Evolutionary conservation across 108 stramenopile species (phyloP).

Genomic region (Aurantiochytrium sp.): DNA sequence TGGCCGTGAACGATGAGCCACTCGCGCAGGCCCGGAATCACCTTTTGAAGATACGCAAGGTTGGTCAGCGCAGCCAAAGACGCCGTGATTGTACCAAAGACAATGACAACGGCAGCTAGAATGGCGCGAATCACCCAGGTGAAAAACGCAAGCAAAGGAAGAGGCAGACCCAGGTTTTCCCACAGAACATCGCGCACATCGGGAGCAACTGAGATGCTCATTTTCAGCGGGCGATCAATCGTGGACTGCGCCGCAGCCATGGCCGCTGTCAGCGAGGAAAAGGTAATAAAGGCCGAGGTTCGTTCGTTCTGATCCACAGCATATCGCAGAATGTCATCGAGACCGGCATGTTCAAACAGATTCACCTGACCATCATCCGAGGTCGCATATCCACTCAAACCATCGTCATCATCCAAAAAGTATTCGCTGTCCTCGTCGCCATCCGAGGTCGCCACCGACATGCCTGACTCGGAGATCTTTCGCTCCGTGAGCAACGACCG

Average conservation of each 20-base stretch:
- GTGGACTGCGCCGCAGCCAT: not conserved
- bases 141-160: not conserved
- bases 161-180: not conserved
- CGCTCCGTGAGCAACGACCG: not conserved
- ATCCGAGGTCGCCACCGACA: not conserved
- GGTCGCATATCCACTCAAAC: not conserved
- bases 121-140: not conserved
- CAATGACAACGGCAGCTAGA: not conserved
- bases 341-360: not conserved
- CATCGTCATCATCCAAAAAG: not conserved
- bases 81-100: not conserved
- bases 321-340: not conserved
- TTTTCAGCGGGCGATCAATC: not conserved
- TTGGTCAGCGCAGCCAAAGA: not conserved
- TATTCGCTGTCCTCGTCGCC: not conserved
- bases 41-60: not conserved
- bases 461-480: not conserved
- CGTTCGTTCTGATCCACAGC: not conserved
- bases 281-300: not conserved
- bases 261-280: not conserved
- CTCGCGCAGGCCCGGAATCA: not conserved
- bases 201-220: conserved; percentile 2
- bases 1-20: not conserved
- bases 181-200: conserved; percentile 1
- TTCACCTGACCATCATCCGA: not conserved